Evolutionary conservation across 805 yeast genomes (phyloP).

Genomic region (Cephaloascus albidus): DNA sequence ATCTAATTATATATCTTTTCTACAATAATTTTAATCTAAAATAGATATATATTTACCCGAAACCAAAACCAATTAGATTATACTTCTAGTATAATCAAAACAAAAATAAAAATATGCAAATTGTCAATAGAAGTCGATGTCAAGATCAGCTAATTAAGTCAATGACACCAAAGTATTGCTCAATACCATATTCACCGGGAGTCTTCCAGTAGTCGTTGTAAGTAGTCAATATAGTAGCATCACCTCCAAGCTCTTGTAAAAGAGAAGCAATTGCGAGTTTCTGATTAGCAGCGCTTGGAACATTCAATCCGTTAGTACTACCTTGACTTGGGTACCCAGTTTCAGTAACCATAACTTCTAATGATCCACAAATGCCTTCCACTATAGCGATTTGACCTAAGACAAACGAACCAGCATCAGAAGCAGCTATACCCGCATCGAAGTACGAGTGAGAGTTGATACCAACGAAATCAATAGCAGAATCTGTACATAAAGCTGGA

Average conservation of each 20-base stretch:
- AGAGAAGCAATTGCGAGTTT: slow-evolving; percentile 56
- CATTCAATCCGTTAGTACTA: slow-evolving; percentile 57
- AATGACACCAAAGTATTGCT: slow-evolving; percentile 75
- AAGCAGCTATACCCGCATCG: slow-evolving; percentile 51
- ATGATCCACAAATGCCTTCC: slow-evolving; percentile 43
- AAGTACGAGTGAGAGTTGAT: slow-evolving; percentile 85
- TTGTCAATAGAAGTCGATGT: too few relatives aligned
- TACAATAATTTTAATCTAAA: too few relatives aligned
- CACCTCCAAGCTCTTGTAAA: slow-evolving; percentile 45
- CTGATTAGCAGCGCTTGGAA: slow-evolving; percentile 68
- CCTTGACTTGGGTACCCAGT: slow-evolving; percentile 88
- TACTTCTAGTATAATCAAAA: too few relatives aligned
- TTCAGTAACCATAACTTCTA: slow-evolving; percentile 60
- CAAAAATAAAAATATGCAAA: background rate
- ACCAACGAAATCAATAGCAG: slow-evolving; percentile 76
- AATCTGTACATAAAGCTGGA: slow-evolving; percentile 59
- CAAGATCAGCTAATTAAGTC: slow-evolving; percentile 17
- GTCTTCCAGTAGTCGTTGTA: slow-evolving; percentile 80
- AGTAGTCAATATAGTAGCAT: slow-evolving; percentile 69
- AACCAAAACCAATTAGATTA: too few relatives aligned
- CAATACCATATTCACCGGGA: slow-evolving; percentile 79
- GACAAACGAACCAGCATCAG: slow-evolving; percentile 63
- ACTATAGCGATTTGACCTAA: slow-evolving; percentile 51
- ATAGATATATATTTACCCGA: too few relatives aligned
- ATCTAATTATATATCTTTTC: too few relatives aligned